Conservation (phyloP, 73 alveolate genomes). For the Tetrahymena thermophila region DNA sequence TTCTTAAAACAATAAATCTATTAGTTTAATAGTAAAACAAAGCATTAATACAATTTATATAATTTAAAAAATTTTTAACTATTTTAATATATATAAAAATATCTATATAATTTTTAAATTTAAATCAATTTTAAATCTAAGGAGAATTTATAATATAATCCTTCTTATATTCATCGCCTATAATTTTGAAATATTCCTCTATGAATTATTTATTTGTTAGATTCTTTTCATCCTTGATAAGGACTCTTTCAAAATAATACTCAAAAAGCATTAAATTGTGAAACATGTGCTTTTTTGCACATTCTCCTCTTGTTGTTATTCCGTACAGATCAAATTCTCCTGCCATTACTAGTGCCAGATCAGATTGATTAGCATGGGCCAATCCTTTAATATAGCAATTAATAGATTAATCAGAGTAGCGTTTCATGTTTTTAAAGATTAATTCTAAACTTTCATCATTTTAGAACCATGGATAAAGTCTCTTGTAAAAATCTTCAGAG, state of each 20-base stretch:
- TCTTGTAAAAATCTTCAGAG: conserved; percentile 26
- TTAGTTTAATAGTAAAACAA: too few species aligned
- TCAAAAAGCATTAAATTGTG: background rate
- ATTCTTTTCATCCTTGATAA: background rate
- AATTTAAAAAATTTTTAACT: background rate
- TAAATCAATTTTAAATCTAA: background rate
- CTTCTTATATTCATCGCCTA: background rate
- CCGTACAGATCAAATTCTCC: background rate
- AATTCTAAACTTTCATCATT: conserved; percentile 25
- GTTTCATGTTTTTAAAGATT: background rate
- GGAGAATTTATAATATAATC: background rate
- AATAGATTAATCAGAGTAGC: background rate
- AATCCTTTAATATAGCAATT: background rate
- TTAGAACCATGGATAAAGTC: conserved; percentile 28
- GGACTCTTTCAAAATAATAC: background rate
- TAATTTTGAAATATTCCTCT: background rate
- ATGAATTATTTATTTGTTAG: background rate
- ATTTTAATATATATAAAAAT: background rate
- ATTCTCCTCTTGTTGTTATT: background rate
- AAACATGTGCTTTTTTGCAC: background rate
- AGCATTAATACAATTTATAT: too few species aligned
- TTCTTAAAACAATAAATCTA: too few species aligned
- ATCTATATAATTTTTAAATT: too few species aligned
- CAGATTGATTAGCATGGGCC: background rate
- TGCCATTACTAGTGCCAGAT: background rate